Evolutionary conservation across 164 flowering plant genomes (phyloP).

Genomic region (Nymphaea colorata): DNA sequence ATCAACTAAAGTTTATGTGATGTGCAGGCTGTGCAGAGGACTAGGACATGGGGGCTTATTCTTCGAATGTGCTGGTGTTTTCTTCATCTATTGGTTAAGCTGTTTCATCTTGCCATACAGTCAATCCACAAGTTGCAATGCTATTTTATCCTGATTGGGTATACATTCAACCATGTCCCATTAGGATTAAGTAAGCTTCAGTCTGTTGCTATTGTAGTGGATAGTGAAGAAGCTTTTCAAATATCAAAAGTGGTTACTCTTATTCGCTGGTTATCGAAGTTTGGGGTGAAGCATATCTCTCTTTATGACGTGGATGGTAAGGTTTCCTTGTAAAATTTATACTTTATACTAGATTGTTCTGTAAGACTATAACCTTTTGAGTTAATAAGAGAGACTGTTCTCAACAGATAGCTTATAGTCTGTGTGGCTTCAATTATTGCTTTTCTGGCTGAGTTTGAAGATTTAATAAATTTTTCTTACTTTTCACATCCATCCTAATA

Average conservation of each 20-base stretch:
- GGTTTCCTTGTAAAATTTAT: background rate
- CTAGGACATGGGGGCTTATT: conserved; percentile 14
- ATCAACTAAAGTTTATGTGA: background rate
- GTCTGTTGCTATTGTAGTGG: conserved; percentile 72
- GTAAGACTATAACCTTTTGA: too few species aligned
- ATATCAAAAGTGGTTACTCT: conserved; percentile 45
- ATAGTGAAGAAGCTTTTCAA: conserved; percentile 68
- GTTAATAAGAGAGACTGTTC: too few species aligned
- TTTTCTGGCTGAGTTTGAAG: too few species aligned
- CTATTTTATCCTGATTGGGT: conserved; percentile 39
- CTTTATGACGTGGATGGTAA: conserved; percentile 82
- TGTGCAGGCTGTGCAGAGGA: conserved; percentile 4
- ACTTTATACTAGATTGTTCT: too few species aligned
- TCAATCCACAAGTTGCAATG: conserved; percentile 26
- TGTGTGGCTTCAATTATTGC: too few species aligned
- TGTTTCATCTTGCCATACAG: conserved; percentile 23
- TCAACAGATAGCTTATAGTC: too few species aligned
- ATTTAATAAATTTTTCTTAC: too few species aligned
- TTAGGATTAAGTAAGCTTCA: conserved; percentile 37
- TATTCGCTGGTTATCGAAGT: conserved; percentile 43
- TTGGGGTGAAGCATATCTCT: conserved; percentile 63
- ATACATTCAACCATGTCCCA: conserved; percentile 23
- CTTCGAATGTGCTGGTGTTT: conserved; percentile 40
- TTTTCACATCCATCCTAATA: too few species aligned
- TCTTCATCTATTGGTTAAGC: conserved; percentile 36